Conservation (phyloP, 192 early-diverging fungal genomes). For the Backusella australiensis region DNA sequence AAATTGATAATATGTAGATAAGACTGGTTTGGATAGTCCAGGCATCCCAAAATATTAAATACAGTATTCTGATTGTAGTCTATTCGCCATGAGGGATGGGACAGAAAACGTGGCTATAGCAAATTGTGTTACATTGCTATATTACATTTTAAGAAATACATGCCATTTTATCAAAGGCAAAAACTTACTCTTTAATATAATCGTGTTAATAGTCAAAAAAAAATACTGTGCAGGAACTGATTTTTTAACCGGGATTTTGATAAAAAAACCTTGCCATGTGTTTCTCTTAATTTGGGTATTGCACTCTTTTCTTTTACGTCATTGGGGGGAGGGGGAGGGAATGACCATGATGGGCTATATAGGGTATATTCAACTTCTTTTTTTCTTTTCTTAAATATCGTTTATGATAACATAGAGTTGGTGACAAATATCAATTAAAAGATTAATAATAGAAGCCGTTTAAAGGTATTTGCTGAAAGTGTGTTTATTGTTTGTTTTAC, state of each 20-base stretch:
- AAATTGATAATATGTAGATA: conserved; percentile 5
- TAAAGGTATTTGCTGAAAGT: background rate
- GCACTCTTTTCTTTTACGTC: background rate
- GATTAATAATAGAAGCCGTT: background rate
- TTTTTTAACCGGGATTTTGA: conserved; percentile 8
- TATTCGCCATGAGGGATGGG: background rate
- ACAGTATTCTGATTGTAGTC: background rate
- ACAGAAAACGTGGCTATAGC: conserved; percentile 1
- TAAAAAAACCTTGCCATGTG: background rate
- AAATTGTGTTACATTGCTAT: background rate
- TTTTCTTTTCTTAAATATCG: background rate
- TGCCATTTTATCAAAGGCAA: background rate
- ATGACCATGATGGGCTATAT: background rate
- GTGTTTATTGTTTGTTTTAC: background rate
- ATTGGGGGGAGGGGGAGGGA: background rate
- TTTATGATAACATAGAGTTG: background rate
- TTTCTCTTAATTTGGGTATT: background rate
- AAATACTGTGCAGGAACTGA: background rate
- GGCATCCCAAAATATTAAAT: background rate
- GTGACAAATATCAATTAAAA: background rate
- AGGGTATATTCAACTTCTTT: background rate
- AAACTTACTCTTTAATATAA: background rate
- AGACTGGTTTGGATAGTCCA: conserved; percentile 4
- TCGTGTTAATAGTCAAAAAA: background rate
- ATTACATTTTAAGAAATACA: background rate